Base-by-base conservation (phyloP, 148 eudicot genomes). In the Tetragonia tetragonoides region DNA sequence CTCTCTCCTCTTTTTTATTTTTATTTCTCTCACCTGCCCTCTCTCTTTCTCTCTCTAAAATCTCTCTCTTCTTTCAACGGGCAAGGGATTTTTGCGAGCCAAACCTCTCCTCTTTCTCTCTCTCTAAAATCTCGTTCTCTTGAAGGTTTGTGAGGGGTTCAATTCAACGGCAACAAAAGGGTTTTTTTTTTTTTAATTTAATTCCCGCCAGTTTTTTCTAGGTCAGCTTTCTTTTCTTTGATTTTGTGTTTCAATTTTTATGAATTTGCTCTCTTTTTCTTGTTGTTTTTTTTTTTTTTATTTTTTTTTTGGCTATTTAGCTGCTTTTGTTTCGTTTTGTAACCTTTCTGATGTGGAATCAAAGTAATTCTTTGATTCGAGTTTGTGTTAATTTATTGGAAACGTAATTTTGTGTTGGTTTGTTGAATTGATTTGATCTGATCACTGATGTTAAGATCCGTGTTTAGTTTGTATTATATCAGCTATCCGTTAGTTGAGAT, bases 41-140 rank as follows among this genome's bases (percentile, higher is more conserved):
- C 23, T 70, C 77, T 34, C 6, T 38, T n/a, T 54, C 15, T 21
- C 56, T 21, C 40, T 10, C 17, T 73, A 28, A 37, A 6, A 49
- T 6, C 14, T 42, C 14, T 46, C 76, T 64, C 82, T 60, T 72
- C 80, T 73, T 86, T 87, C 88, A 88, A 91, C 90, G 90, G 92
- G 88, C 87, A 82, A 90, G 84, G 78, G 38, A 16, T 80, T 73
- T 70, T 73, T 71, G 66, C 79, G 79, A 41, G 72, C 51, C 53
- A 68, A 68, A 68, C 53, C 65, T 24, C 34, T 24, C 34, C 21
- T 14, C 12, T 49, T 8, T 21, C 20, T 47, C 51, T 46, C 75
- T 71, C 63, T 68, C 51, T 77, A 80, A 77, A 75, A 71, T 75
- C 70, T 53, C 66, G 71, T 47, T 72, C 81, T 82, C 49, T 84